Evolutionary conservation across 441 rosid species (phyloP).

Genomic region (Aleurites moluccanus): DNA sequence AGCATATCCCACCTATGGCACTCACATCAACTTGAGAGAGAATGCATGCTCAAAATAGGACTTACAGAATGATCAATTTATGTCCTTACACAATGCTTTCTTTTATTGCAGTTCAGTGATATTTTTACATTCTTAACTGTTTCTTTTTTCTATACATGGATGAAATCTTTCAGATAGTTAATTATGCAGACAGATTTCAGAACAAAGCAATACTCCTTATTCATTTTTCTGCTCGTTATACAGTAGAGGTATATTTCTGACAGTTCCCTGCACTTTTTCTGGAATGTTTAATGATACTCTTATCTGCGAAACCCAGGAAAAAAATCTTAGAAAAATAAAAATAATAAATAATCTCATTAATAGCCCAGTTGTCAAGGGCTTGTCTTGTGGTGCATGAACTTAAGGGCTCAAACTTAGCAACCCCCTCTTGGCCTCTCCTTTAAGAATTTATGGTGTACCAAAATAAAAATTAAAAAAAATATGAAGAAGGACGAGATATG

Average conservation of each 20-base stretch:
- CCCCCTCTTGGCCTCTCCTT: neutral
- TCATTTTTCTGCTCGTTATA: conserved; percentile 91
- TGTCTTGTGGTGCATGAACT: too few species aligned
- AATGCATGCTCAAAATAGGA: neutral
- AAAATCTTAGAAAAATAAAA: neutral
- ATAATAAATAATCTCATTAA: neutral
- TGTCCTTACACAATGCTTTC: neutral
- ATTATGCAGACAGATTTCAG: conserved; percentile 60
- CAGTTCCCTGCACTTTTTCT: conserved; percentile 9
- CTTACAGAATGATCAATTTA: neutral
- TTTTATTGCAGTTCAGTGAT: neutral
- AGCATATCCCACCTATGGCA: neutral
- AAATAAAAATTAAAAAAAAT: neutral
- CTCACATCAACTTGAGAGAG: neutral
- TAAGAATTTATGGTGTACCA: neutral
- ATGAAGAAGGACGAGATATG: neutral
- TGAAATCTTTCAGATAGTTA: conserved; percentile 49
- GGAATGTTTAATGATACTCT: neutral
- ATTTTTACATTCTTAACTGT: neutral
- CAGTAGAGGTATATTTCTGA: conserved; percentile 52
- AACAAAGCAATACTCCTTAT: conserved; percentile 85
- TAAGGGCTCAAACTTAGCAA: too few species aligned
- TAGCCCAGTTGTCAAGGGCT: neutral
- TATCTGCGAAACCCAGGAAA: neutral
- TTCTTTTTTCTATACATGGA: conserved; percentile 5